These are phyloP conservation scores for Nakataea oryzae DNA, from an alignment of 2,329 filamentous ascomycete genomes.

Conservation along the genomic window DNA sequence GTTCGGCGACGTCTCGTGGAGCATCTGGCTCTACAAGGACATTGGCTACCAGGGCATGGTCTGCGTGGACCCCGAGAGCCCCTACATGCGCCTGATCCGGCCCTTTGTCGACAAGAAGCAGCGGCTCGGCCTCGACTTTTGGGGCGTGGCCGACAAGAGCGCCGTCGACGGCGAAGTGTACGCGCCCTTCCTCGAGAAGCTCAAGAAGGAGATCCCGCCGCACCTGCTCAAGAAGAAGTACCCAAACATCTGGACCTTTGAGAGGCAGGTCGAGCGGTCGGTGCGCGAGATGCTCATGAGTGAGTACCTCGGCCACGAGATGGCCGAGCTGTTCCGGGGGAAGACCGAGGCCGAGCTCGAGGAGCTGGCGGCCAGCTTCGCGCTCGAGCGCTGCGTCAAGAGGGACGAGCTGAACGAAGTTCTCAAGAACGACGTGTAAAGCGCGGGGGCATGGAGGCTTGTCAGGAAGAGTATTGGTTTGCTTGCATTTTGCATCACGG, in stretches of 20 bases:
- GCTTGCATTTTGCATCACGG: no score
- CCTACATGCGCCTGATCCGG: conserved; percentile 35
- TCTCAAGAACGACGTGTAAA: conserved; percentile 14
- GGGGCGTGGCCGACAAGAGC: conserved; percentile 27
- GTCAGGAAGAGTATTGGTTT: no score
- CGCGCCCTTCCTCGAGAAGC: conserved; percentile 24
- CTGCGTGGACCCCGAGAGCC: conserved; percentile 27
- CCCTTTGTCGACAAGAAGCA: conserved; percentile 44
- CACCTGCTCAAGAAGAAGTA: conserved; percentile 32
- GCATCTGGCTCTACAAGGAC: conserved; percentile 11
- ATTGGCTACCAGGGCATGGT: conserved; percentile 40
- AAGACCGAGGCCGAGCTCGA: conserved; percentile 42
- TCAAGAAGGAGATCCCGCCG: conserved; percentile 31
- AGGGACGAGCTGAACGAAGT: conserved; percentile 40
- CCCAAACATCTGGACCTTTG: conserved; percentile 37
- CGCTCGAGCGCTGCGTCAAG: conserved; percentile 41
- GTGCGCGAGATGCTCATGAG: conserved; percentile 29
- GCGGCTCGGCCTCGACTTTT: conserved; percentile 37
- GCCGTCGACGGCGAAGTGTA: conserved; percentile 24
- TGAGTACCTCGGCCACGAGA: conserved; percentile 40
- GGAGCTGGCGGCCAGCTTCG: conserved; percentile 38
- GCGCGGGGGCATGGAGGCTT: no score
- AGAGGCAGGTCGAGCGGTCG: conserved; percentile 36
- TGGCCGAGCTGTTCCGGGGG: conserved; percentile 41
- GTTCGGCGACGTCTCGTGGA: conserved; percentile 10